Evolutionary conservation across 1,284 basidiomycete species (phyloP), one percentile per base, ranked within the genome.

Genomic region (Microbotryum intermedium): DNA sequence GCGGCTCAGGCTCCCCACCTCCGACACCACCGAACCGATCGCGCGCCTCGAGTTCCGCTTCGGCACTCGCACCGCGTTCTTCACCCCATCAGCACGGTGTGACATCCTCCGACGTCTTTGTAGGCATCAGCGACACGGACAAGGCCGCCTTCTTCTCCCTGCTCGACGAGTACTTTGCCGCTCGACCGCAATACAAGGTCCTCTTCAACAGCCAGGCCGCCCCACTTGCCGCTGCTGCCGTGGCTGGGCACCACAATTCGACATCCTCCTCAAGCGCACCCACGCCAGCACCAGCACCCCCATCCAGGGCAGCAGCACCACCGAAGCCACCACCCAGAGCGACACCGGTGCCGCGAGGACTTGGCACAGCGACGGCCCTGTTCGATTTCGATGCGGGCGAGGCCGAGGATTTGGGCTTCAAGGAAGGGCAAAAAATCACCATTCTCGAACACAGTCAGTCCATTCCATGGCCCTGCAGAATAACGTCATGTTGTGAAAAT

Each of bases 91-190:
- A 53, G 2, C 46, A 21, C 46, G 7, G 30, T 51, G 26, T 10
- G n/a, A 0, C 45, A 50, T n/a, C 50, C 42, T 8, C 46, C 39
- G 6, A 51, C 53, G 51, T 65, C 46, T 65, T 65, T 47, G 34
- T 39, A 42, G 56, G 50, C 30, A 53, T 65, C 43, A 30, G 39
- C 13, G 4, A n/a, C 3, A 4, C 10, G 10, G 64, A 65, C 29
- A 65, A 65, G 49, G 44, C 53, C 18, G 66, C 66, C 8, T 62
- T 68, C 50, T 68, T 66, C 50, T n/a, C 48, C 20, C 55, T 68
- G 47, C 64, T 68, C 46, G 64, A 68, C 59, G 61, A 68, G 46
- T 68, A 68, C 52, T 68, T 68, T 20, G 6, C 50, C 8, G 21
- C 54, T 8, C 51, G 67, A 6, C 67, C 67, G 3, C 61, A 68